phyloP scores from a whole-genome alignment of 768 basidiomycete genomes.

The Lentinula lateritia region DNA sequence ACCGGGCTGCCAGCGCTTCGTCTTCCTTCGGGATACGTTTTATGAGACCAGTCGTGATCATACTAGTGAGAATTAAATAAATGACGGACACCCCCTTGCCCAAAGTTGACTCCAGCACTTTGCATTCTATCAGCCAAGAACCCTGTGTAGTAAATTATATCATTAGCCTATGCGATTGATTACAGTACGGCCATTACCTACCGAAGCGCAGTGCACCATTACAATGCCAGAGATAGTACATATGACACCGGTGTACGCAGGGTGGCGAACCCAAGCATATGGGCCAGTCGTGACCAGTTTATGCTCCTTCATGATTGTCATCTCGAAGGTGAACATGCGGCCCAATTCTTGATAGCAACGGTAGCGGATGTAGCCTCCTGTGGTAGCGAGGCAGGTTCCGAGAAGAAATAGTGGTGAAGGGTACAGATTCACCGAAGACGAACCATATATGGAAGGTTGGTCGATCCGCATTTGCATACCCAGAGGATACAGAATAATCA shows the following conservation, averaged over 20 bases:
- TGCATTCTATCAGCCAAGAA: conserved; percentile 33
- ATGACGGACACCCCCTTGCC: conserved; percentile 23
- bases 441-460: background rate
- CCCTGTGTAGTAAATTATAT: conserved; percentile 22
- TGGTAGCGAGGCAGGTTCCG: conserved; percentile 30
- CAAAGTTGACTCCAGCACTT: conserved; percentile 21
- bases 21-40: conserved; percentile 42
- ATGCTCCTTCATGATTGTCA: conserved; percentile 42
- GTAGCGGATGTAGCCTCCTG: conserved; percentile 37
- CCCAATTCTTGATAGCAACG: conserved; percentile 43
- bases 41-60: conserved; percentile 28
- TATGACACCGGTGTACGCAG: conserved; percentile 42
- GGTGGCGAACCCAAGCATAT: conserved; percentile 44
- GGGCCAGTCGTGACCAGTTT: conserved; percentile 42
- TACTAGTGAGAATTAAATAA: conserved; percentile 23
- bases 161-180: background rate
- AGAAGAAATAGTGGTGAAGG: conserved; percentile 15
- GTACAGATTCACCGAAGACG: background rate
- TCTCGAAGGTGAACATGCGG: conserved; percentile 44
- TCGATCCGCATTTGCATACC: conserved; percentile 17
- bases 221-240: conserved; percentile 29
- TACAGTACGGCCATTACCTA: conserved; percentile 3
- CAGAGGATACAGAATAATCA: conserved; percentile 19
- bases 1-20: conserved; percentile 29
- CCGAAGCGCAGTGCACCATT: conserved; percentile 7